Evolutionary conservation across 495 filamentous ascomycete species (phyloP).

Genomic region (Aspergillus coremiiformis): DNA sequence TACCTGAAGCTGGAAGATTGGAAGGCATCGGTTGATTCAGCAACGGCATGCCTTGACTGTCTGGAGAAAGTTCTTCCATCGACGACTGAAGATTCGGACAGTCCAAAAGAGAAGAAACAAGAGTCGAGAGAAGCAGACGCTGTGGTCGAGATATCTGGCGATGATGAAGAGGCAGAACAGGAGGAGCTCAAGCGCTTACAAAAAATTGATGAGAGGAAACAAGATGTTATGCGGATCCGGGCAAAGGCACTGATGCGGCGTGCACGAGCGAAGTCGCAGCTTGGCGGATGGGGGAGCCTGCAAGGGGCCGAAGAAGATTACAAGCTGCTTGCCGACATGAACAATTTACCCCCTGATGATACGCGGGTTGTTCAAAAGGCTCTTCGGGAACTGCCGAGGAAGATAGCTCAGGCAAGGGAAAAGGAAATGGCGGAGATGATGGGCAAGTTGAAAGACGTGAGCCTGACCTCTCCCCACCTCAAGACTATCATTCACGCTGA

Average conservation of each 20-base stretch:
- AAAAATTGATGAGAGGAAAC: constrained; percentile 42
- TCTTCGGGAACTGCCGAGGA: constrained; percentile 53
- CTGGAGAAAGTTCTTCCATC: constrained; percentile 54
- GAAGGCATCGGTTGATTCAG: constrained; percentile 71
- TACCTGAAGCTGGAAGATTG: constrained; percentile 81
- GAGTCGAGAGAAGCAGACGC: constrained; percentile 19
- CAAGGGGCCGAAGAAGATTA: constrained; percentile 76
- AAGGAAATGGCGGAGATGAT: constrained; percentile 93
- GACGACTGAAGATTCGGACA: constrained; percentile 8
- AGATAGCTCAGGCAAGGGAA: constrained; percentile 67
- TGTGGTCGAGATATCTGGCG: constrained; percentile 46
- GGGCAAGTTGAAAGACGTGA: constrained; percentile 82
- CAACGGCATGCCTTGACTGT: constrained; percentile 63
- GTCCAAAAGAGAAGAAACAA: constrained; percentile 17
- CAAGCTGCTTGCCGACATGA: constrained; percentile 47
- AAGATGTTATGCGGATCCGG: constrained; percentile 68
- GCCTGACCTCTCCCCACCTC: constrained; percentile 19
- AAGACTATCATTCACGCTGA: background rate
- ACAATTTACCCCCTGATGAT: constrained; percentile 57
- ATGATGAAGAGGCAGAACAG: constrained; percentile 53
- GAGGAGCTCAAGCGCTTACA: constrained; percentile 47
- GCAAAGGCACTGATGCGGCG: constrained; percentile 81
- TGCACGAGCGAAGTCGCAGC: constrained; percentile 63
- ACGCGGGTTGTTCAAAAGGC: constrained; percentile 57
- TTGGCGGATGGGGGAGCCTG: constrained; percentile 72